These are phyloP conservation scores for Trichocomaceae sp. DNA, from an alignment of 2,329 filamentous ascomycete species.

Conservation along the genomic window DNA sequence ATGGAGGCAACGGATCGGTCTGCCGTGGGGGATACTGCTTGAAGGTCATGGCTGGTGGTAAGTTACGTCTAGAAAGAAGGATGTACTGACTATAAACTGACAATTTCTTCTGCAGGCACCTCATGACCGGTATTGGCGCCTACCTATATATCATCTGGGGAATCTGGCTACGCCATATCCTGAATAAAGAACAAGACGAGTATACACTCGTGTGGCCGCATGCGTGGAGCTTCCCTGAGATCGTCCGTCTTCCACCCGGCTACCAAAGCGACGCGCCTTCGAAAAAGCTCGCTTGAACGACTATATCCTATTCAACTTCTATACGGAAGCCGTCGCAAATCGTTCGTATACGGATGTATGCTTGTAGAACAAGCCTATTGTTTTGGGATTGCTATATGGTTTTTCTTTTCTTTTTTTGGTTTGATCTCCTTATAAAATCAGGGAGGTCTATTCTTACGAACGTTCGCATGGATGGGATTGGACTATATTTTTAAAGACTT, in stretches of 20 bases:
- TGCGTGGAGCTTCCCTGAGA: slow-evolving; percentile 51
- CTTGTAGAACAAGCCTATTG: background rate
- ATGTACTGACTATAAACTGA: background rate
- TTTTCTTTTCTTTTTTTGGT: too few species aligned
- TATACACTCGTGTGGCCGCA: slow-evolving; percentile 66
- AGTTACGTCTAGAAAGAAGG: slow-evolving; percentile 22
- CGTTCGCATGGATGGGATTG: background rate
- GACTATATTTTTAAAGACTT: background rate
- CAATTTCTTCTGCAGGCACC: slow-evolving; percentile 49
- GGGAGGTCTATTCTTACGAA: background rate
- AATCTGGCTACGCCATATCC: slow-evolving; percentile 69
- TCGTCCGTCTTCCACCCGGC: slow-evolving; percentile 33
- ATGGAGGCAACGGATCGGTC: slow-evolving; percentile 61
- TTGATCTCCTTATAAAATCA: too few species aligned
- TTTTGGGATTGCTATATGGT: too few species aligned
- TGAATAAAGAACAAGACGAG: slow-evolving; percentile 66
- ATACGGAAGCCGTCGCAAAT: background rate
- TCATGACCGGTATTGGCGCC: slow-evolving; percentile 74
- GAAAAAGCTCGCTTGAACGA: slow-evolving; percentile 4
- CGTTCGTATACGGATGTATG: background rate
- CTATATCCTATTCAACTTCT: background rate
- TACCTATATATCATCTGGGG: slow-evolving; percentile 83
- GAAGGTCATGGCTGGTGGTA: slow-evolving; percentile 69
- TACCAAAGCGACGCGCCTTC: background rate
- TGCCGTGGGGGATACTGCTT: slow-evolving; percentile 74